Base-by-base conservation (phyloP, 176 grass and related monocot species). In the Carex cristatella region DNA sequence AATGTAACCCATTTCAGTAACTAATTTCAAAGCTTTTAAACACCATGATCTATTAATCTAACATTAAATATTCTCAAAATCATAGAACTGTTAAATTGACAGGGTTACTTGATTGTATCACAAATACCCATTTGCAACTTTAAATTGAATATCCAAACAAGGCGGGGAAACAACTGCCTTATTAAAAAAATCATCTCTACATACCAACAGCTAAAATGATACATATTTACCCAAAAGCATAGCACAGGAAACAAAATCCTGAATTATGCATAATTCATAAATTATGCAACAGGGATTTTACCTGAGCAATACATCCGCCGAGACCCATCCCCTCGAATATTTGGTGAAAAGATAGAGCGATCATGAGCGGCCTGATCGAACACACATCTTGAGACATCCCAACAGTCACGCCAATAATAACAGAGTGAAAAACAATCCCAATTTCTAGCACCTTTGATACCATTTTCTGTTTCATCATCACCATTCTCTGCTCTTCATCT, bases 271-370 rank as follows among this genome's bases (percentile, higher is more conserved):
- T 35, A 31, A 61, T 58, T 80, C 32, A 11, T 59, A 12, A 40
- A 80, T 59, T 58, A 37, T 35, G 30, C 32, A 79, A 7, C 28
- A 54, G 6, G 56, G 4, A 7, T 19, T 40, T 89, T 82, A 95
- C 96, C 93, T 99, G 96, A 4, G 93, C 96, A 85, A 99, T 99
- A 84, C 97, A 99, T 64, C 97, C 97, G 7, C 95, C 93, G 1
- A 99, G 93, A 35, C 93, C 97, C 93, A 99, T 94, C 37, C 97
- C 97, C 86, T 96, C 97, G 61, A 99, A 99, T 49, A 99, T 89
- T 88, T 99, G 97, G 84, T 99, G 93, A 86, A 99, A 96, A 31
- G 91, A 85, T 10, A 99, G 93, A 5, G 93, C 97, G 13, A 92
- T 89, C 19, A 99, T 94, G 38, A 99, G 97, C 9, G 93, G 88